Evolutionary conservation across 345 rosid genomes (phyloP).

Genomic region (Draba incana): DNA sequence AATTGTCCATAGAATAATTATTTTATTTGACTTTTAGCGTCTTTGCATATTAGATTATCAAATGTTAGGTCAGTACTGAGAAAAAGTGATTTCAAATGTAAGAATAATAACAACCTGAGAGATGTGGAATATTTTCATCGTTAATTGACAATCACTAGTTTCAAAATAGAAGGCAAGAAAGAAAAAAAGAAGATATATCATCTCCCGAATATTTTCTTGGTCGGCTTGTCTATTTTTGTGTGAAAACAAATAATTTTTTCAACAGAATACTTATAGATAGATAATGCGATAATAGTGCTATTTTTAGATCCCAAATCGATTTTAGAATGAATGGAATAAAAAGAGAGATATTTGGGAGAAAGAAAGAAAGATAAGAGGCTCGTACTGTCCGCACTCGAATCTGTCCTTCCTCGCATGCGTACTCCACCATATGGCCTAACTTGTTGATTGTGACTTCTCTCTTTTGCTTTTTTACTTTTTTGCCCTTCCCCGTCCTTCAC

Average conservation of each 20-base stretch:
- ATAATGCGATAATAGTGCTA: slow-evolving; percentile 3
- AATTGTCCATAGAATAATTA: slow-evolving; percentile 16
- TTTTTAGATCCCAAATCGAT: neutral
- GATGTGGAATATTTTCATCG: slow-evolving; percentile 25
- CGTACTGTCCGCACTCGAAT: slow-evolving; percentile 43
- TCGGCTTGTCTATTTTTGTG: slow-evolving; percentile 10
- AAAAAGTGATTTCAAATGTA: neutral
- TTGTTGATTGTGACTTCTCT: slow-evolving; percentile 34
- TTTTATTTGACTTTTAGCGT: slow-evolving; percentile 26
- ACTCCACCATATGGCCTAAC: slow-evolving; percentile 47
- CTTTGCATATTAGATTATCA: neutral
- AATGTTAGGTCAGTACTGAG: slow-evolving; percentile 29
- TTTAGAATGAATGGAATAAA: neutral
- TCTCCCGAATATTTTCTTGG: slow-evolving; percentile 23
- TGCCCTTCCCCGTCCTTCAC: slow-evolving; percentile 41
- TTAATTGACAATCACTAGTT: slow-evolving; percentile 31
- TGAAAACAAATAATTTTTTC: neutral
- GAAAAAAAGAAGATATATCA: neutral
- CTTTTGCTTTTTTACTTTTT: slow-evolving; percentile 4
- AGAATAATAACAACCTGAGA: slow-evolving; percentile 11
- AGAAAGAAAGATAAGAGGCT: neutral
- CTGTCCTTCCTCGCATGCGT: slow-evolving; percentile 48
- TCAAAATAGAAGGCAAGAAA: neutral
- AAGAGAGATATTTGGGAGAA: neutral
- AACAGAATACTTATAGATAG: neutral